Percentiles rank a stretch among this genome's conserved stretches.
Conservation (phyloP, 306 rosid species). For the Quercus wislizeni region DNA sequence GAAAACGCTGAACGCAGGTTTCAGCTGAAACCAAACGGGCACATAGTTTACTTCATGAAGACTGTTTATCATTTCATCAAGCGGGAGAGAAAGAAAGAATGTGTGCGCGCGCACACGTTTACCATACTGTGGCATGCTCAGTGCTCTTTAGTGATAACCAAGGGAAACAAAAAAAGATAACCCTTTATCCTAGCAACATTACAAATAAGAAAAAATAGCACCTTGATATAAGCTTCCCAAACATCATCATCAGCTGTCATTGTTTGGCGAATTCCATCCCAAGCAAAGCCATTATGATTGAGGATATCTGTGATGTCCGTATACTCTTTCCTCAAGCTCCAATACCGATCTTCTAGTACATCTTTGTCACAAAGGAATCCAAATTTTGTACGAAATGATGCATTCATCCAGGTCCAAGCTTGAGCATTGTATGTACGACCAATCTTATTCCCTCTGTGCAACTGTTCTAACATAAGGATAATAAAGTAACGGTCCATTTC, state of each 20-base stretch:
- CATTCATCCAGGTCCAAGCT: too few species aligned
- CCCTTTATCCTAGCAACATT: background rate
- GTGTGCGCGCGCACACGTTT: background rate
- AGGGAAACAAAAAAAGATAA: background rate
- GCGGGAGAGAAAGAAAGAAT: too few species aligned
- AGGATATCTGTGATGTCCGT: background rate
- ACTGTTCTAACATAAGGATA: slow-evolving; percentile 22
- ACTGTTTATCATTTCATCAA: too few species aligned
- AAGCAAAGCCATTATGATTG: background rate
- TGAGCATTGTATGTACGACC: slow-evolving; percentile 24
- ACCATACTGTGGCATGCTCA: slow-evolving; percentile 10
- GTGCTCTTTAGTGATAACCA: slow-evolving; percentile 22
- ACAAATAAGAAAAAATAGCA: too few species aligned
- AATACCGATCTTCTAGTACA: too few species aligned
- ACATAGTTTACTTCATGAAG: too few species aligned
- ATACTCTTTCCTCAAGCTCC: background rate
- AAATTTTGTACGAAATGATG: too few species aligned
- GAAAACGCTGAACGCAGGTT: too few species aligned
- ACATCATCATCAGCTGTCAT: background rate
- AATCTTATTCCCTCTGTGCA: slow-evolving; percentile 31
- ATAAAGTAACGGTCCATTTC: background rate
- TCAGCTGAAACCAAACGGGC: too few species aligned
- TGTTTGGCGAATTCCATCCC: background rate
- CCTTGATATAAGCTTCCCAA: background rate
- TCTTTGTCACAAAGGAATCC: too few species aligned